Base-by-base conservation (phyloP, 495 filamentous ascomycete species). In the Amphirosellinia nigrospora region DNA sequence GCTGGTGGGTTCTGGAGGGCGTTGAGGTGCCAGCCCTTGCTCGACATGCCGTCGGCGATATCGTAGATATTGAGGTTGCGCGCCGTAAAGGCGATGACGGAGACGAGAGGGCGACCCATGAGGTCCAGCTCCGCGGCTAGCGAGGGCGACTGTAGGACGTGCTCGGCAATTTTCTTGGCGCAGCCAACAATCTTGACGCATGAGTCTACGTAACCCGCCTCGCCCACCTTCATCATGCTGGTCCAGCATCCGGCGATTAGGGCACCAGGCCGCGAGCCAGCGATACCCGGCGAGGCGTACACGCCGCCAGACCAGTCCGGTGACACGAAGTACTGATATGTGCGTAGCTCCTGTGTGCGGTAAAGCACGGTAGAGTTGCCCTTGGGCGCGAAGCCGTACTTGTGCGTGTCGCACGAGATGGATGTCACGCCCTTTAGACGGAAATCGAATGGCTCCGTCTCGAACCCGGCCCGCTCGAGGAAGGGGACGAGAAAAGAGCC, bases 301-400 rank as follows among this genome's bases (percentile, higher is more conserved):
- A 99, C 93, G 74, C 96, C 96, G 72, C 96, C 96, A 46, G 91
- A 90, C 96, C 96, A 99, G 79, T 95, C 91, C 6, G 96, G 91
- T 43, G 92, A 94, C 79, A 99, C 89, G 80, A 97, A 98, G 85
- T 99, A 99, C 78, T 98, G 96, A 78, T 97, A 92, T 43, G 86
- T 85, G 70, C 96, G 90, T 58, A 97, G 88, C 52, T 87, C 80
- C 48, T 89, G 83, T 65, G 87, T 92, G 75, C 96, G 93, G 84
- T 98, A 98, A 64, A 99, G 88, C 21, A 97, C 81, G 10, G 94
- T 94, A 34, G 90, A 93, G 84, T 96, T 98, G 65, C 96, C 96
- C 81, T 98, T 98, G 28, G 96, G 96, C 0, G 96, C 96, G 80
- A 99, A 99, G 30, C 96, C 96, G 79, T 99, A 99, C 80, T 99